Conservation (phyloP, 2,329 filamentous ascomycete genomes). For the Aspergillus quadricinctus region DNA sequence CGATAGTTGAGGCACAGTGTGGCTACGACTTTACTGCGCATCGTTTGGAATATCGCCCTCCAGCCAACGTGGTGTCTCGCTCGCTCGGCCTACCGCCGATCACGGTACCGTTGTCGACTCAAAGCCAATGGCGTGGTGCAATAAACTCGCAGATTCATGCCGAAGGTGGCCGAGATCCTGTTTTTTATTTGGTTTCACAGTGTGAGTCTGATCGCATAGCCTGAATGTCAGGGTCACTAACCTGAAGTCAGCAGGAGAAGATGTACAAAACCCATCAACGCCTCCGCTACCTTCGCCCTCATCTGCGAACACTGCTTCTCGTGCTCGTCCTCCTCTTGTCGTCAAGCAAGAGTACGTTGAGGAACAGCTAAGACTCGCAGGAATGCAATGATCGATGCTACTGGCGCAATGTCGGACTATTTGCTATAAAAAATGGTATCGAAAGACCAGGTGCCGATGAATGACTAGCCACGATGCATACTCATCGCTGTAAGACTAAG, state of each 20-base stretch:
- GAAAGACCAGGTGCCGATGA: background rate
- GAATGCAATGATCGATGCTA: background rate
- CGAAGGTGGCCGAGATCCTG: background rate
- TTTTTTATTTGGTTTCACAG: conserved; percentile 1
- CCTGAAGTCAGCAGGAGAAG: background rate
- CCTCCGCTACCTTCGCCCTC: background rate
- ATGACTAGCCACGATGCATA: background rate
- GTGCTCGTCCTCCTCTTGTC: background rate
- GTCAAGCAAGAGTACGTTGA: conserved; percentile 4
- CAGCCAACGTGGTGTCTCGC: background rate
- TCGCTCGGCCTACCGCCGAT: background rate
- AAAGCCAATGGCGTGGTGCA: conserved; percentile 3
- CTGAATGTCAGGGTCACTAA: background rate
- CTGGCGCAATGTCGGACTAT: background rate
- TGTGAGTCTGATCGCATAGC: background rate
- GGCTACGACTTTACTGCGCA: conserved; percentile 2
- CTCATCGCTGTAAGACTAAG: background rate
- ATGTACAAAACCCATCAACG: background rate
- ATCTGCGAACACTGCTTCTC: background rate
- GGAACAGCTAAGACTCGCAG: conserved; percentile 18
- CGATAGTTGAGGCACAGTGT: background rate
- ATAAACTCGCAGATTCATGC: conserved; percentile 1
- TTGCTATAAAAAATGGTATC: background rate
- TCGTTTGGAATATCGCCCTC: conserved; percentile 3
- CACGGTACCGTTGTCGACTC: conserved; percentile 1